Evolutionary conservation across 2,329 filamentous ascomycete genomes (phyloP).

Genomic region (Pyrenophora teres): DNA sequence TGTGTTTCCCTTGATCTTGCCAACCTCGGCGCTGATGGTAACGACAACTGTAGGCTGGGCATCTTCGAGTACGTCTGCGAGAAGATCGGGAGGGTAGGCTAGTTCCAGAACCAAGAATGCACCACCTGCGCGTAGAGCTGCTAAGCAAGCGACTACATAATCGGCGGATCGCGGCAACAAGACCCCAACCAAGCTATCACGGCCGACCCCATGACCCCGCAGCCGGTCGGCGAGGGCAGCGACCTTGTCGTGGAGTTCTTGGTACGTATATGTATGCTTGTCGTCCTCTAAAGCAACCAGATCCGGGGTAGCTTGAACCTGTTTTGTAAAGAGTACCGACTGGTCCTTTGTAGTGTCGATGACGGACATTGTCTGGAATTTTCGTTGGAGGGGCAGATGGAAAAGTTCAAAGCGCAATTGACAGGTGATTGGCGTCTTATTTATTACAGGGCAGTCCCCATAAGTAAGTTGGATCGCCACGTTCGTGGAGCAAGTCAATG

Average conservation of each 20-base stretch:
- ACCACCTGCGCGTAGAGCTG: conserved; percentile 76
- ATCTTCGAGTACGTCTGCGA: conserved; percentile 78
- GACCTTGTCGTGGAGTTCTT: conserved; percentile 71
- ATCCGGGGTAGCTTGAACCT: conserved; percentile 71
- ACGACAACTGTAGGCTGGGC: conserved; percentile 72
- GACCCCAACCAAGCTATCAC: conserved; percentile 75
- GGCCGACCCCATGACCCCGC: conserved; percentile 69
- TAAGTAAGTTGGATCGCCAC: conserved; percentile 17
- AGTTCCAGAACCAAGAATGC: conserved; percentile 81
- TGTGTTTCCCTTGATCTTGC: conserved; percentile 66
- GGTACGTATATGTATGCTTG: conserved; percentile 69
- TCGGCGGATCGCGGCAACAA: conserved; percentile 75
- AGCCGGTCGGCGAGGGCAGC: conserved; percentile 67
- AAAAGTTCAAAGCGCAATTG: background rate
- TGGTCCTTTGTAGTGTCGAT: conserved; percentile 75
- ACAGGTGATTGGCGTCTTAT: conserved; percentile 27
- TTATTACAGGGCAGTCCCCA: conserved; percentile 20
- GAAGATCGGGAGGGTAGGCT: conserved; percentile 73
- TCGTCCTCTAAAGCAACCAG: conserved; percentile 75
- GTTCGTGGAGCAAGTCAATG: conserved; percentile 20
- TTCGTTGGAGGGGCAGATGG: conserved; percentile 11
- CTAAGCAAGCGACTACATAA: conserved; percentile 79
- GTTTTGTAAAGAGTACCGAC: conserved; percentile 70
- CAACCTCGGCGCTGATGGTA: conserved; percentile 67
- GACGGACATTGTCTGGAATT: conserved; percentile 58